Evolutionary conservation across 441 rosid species (phyloP).

Genomic region (Kokia cookei): DNA sequence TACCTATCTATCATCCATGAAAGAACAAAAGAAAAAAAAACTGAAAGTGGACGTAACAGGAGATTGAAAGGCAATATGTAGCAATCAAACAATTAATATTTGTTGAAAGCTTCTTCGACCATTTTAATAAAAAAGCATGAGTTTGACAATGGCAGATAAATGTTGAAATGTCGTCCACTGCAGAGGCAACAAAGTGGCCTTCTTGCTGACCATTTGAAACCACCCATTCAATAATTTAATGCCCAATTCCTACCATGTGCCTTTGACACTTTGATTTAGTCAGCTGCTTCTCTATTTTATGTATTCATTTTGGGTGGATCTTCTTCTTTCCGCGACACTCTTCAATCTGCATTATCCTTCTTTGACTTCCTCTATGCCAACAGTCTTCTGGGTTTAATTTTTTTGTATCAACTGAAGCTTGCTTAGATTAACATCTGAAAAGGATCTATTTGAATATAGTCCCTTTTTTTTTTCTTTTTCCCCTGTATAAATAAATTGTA

Average conservation of each 20-base stretch:
- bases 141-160: neutral
- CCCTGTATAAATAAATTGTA: too few relatives aligned
- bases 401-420: too few relatives aligned
- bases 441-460: too few relatives aligned
- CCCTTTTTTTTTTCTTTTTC: too few relatives aligned
- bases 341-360: too few relatives aligned
- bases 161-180: neutral
- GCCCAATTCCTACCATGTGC: neutral
- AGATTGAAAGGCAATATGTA: neutral
- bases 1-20: neutral
- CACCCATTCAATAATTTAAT: neutral
- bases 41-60: neutral
- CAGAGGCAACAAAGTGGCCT: neutral
- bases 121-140: neutral
- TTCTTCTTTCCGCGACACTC: too few relatives aligned
- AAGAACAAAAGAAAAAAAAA: neutral
- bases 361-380: too few relatives aligned
- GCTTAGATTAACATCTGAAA: too few relatives aligned
- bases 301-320: too few relatives aligned
- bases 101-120: neutral
- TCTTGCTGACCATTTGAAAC: neutral
- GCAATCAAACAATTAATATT: neutral
- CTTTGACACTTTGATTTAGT: too few relatives aligned
- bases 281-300: too few relatives aligned
- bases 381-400: too few relatives aligned